These are phyloP conservation scores for Apiospora pterosperma DNA, from an alignment of 2,329 filamentous ascomycete genomes.

Conservation along the genomic window DNA sequence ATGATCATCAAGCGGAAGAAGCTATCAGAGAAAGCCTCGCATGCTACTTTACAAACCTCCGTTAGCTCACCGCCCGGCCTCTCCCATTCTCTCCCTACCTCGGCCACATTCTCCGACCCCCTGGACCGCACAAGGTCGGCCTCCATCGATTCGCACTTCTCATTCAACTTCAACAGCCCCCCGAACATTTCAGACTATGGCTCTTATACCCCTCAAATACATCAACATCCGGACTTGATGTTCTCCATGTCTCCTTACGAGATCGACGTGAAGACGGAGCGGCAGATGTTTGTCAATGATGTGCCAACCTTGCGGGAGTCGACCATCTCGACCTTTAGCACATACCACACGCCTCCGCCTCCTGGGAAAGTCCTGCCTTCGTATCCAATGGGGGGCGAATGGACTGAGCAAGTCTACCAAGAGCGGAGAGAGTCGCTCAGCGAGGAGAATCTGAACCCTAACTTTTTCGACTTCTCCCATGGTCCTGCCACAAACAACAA, in stretches of 20 bases:
- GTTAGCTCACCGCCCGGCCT: slow-evolving; percentile 71
- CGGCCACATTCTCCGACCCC: slow-evolving; percentile 74
- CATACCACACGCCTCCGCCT: slow-evolving; percentile 76
- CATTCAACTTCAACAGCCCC: slow-evolving; percentile 70
- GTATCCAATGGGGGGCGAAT: slow-evolving; percentile 61
- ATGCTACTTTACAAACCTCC: slow-evolving; percentile 47
- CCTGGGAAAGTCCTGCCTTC: slow-evolving; percentile 63
- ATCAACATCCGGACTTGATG: slow-evolving; percentile 53
- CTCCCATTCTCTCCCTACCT: slow-evolving; percentile 77
- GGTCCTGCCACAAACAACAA: slow-evolving; percentile 59
- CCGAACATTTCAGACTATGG: slow-evolving; percentile 52
- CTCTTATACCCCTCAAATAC: slow-evolving; percentile 62
- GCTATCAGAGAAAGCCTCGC: slow-evolving; percentile 77
- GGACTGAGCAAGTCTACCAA: slow-evolving; percentile 68
- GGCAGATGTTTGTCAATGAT: slow-evolving; percentile 91
- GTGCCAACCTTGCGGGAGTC: slow-evolving; percentile 82
- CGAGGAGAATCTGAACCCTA: slow-evolving; percentile 66
- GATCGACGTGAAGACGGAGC: slow-evolving; percentile 92
- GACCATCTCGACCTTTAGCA: slow-evolving; percentile 87
- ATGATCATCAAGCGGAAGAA: slow-evolving; percentile 97
- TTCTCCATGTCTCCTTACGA: slow-evolving; percentile 73
- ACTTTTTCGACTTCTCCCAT: slow-evolving; percentile 81
- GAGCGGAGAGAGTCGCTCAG: slow-evolving; percentile 65
- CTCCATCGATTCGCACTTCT: slow-evolving; percentile 78
- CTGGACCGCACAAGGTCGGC: slow-evolving; percentile 69